Conservation (phyloP, 1,284 basidiomycete species). For the Tylopilus orsonianus region DNA sequence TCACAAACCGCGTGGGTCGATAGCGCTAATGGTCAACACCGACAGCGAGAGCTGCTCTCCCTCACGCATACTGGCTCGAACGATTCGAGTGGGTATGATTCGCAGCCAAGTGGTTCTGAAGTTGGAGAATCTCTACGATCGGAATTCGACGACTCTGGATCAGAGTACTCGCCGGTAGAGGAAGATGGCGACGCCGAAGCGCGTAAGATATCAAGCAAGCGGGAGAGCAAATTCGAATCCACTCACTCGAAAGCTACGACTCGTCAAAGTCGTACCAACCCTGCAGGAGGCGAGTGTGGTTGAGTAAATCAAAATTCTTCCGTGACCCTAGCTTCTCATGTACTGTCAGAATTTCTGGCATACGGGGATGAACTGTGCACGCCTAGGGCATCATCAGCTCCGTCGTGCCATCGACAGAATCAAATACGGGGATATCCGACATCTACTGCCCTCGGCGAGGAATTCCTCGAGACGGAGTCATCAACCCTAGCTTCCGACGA, state of each 20-base stretch:
- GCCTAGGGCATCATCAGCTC: constrained; percentile 14
- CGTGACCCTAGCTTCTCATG: constrained; percentile 7
- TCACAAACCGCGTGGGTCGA: constrained; percentile 6
- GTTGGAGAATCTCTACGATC: constrained; percentile 25
- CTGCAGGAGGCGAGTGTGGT: constrained; percentile 7
- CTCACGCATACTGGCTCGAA: constrained; percentile 1
- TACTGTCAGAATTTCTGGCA: constrained; percentile 9
- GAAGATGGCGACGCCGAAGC: constrained; percentile 11
- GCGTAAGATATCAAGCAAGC: constrained; percentile 6
- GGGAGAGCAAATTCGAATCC: constrained; percentile 11
- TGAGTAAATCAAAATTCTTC: constrained; percentile 12
- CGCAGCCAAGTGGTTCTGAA: constrained; percentile 20
- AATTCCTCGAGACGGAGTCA: constrained; percentile 10
- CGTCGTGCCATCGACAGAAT: constrained; percentile 9
- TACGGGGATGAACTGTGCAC: constrained; percentile 21
- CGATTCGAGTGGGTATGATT: constrained; percentile 25
- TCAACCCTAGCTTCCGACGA: constrained; percentile 18
- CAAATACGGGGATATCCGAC: constrained; percentile 1
- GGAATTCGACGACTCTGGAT: constrained; percentile 27
- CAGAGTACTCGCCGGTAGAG: constrained; percentile 32
- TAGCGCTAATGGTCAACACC: constrained; percentile 13
- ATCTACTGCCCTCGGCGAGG: constrained; percentile 1
- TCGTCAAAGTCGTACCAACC: constrained; percentile 8
- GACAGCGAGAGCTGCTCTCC: constrained; percentile 24
- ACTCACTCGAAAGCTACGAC: neutral